Conservation (phyloP, 352 stramenopile genomes). For the Phytophthora kernoviae region DNA sequence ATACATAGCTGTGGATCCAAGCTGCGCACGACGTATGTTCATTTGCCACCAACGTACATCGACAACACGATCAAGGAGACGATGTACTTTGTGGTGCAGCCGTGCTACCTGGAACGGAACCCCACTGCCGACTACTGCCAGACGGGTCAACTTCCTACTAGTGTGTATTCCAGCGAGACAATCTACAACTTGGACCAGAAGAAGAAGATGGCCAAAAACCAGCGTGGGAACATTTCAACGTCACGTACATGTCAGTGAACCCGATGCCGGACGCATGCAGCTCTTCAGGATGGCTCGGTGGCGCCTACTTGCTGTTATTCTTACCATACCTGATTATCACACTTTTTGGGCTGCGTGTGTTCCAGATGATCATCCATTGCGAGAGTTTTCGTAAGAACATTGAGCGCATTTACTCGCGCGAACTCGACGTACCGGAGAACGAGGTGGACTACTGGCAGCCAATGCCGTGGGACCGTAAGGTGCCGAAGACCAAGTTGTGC, state of each 20-base stretch:
- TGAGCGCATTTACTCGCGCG: conserved; percentile 61
- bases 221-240: conserved; percentile 19
- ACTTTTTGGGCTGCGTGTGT: conserved; percentile 59
- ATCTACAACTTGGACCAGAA: conserved; percentile 50
- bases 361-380: conserved; percentile 63
- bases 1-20: conserved; percentile 45
- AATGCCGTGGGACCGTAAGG: conserved; percentile 70
- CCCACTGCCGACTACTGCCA: conserved; percentile 45
- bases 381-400: conserved; percentile 68
- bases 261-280: conserved; percentile 63
- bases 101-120: conserved; percentile 43
- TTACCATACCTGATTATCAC: conserved; percentile 57
- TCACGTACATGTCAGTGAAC: conserved; percentile 58
- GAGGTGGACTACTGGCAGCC: conserved; percentile 80
- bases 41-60: conserved; percentile 49
- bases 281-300: conserved; percentile 50
- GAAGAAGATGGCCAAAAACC: conserved; percentile 31
- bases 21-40: conserved; percentile 54
- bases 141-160: conserved; percentile 36
- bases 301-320: conserved; percentile 60
- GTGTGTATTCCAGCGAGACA: conserved; percentile 44
- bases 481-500: conserved; percentile 64
- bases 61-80: conserved; percentile 52
- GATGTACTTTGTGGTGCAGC: conserved; percentile 69
- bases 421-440: conserved; percentile 58